Base-by-base conservation (phyloP, 148 eudicot species). In the Camellia sinensis region DNA sequence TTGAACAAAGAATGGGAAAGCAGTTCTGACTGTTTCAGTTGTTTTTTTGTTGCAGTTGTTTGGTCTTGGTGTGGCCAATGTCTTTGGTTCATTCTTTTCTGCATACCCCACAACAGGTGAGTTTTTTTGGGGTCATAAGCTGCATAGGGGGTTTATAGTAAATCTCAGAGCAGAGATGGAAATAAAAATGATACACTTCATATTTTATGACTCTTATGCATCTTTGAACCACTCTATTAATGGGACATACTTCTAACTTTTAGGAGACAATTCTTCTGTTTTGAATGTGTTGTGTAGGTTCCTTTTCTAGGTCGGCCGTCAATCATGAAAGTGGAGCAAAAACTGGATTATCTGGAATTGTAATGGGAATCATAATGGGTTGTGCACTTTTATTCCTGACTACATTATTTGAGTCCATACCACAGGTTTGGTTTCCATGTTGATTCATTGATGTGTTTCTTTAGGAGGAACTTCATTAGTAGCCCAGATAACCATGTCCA, bases 321-420 rank as follows among this genome's bases (percentile, higher is more conserved):
- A 94, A 97, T 80, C 89, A 97, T 87, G 99, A 97, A 87, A 94
- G 99, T 87, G 99, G 99, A 80, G 99, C 98, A 22, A 97, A 91
- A 86, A 97, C 98, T 84, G 99, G 99, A 54, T 87, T 97, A 75
- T 87, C 99, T 75, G 99, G 99, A 76, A 75, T 97, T 74, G 80
- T 89, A 61, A 94, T 90, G 83, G 98, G 97, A 84, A 84, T 94
- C 56, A 86, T 97, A 71, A 92, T 97, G 91, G 86, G 90, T 17
- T 97, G 92, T 78, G 91, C 97, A 45, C 93, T 97, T 70, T 83
- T 91, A 76, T 97, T 97, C 87, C 67, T 97, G 83, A 97, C 99
- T 86, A 89, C 93, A 41, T 82, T 97, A 82, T 97, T 97, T 87
- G 97, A 89, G 85, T 88, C 80, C 82, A 94, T 94, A 80, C 99